Percentiles rank a stretch among this genome's conserved stretches.
phyloP scores from a whole-genome alignment of 108 stramenopile species.

The Epipyxis sp. region DNA sequence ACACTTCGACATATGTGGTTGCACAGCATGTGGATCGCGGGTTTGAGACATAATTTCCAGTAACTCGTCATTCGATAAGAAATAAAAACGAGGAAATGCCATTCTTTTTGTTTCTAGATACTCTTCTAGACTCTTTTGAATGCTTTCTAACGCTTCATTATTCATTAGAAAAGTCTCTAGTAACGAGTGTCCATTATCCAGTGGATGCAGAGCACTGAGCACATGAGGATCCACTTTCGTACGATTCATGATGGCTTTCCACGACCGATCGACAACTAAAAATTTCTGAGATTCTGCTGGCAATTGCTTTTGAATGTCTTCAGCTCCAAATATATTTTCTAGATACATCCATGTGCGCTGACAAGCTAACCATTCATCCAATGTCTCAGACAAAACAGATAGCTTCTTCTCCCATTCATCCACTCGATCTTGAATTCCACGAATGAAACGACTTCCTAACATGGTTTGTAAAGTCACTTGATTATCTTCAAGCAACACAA shows the following conservation, averaged over 20 bases:
- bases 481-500: conserved; percentile 61
- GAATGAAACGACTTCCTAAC: conserved; percentile 61
- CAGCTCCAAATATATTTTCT: conserved; percentile 63
- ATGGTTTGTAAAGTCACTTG: conserved; percentile 67
- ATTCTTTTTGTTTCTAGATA: conserved; percentile 62
- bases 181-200: conserved; percentile 34
- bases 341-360: conserved; percentile 68
- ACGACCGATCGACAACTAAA: conserved; percentile 52
- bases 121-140: conserved; percentile 61
- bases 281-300: conserved; percentile 62
- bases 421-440: conserved; percentile 57
- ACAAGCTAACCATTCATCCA: conserved; percentile 62
- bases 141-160: conserved; percentile 56
- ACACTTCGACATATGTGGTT: conserved; percentile 66
- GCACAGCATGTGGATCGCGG: conserved; percentile 59
- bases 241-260: conserved; percentile 53
- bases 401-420: conserved; percentile 60
- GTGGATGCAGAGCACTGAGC: conserved; percentile 38
- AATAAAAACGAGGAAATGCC: conserved; percentile 61
- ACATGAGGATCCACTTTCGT: conserved; percentile 50
- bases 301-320: conserved; percentile 69
- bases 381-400: conserved; percentile 55
- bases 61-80: conserved; percentile 62
- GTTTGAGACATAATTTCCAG: conserved; percentile 63
- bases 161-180: conserved; percentile 28